Percentiles rank a stretch among this genome's conserved stretches.
Conservation (phyloP, 352 stramenopile species). For the Globisporangium yorkense region DNA sequence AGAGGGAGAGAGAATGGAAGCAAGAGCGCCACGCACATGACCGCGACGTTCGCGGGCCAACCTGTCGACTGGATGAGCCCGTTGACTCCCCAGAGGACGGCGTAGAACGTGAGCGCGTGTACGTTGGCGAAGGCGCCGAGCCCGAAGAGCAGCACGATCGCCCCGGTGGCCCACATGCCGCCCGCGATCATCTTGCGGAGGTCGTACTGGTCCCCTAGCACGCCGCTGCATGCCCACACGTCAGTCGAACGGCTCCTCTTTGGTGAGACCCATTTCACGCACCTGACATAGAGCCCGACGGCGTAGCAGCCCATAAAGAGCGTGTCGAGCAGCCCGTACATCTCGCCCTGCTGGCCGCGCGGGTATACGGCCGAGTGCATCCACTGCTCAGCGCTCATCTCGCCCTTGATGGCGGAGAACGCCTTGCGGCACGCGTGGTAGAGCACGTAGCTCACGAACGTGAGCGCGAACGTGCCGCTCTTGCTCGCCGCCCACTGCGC, state of each 20-base stretch:
- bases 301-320: slow-evolving; percentile 81
- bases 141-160: slow-evolving; percentile 55
- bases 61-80: slow-evolving; percentile 79
- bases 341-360: slow-evolving; percentile 59
- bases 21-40: slow-evolving; percentile 63
- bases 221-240: slow-evolving; percentile 25
- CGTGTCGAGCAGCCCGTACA: slow-evolving; percentile 78
- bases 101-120: slow-evolving; percentile 67
- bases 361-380: slow-evolving; percentile 59
- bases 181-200: slow-evolving; percentile 59
- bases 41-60: slow-evolving; percentile 66
- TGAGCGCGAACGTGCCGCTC: slow-evolving; percentile 56
- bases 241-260: neutral
- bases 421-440: slow-evolving; percentile 76
- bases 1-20: neutral
- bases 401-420: slow-evolving; percentile 79
- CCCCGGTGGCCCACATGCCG: slow-evolving; percentile 64
- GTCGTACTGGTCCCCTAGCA: slow-evolving; percentile 67
- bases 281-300: slow-evolving; percentile 66
- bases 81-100: slow-evolving; percentile 65
- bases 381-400: slow-evolving; percentile 76
- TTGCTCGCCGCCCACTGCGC: slow-evolving; percentile 33
- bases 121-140: slow-evolving; percentile 52
- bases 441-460: slow-evolving; percentile 78
- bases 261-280: neutral